Base-by-base conservation (phyloP, 2,329 filamentous ascomycete genomes). In the Penicillium rolfsii region DNA sequence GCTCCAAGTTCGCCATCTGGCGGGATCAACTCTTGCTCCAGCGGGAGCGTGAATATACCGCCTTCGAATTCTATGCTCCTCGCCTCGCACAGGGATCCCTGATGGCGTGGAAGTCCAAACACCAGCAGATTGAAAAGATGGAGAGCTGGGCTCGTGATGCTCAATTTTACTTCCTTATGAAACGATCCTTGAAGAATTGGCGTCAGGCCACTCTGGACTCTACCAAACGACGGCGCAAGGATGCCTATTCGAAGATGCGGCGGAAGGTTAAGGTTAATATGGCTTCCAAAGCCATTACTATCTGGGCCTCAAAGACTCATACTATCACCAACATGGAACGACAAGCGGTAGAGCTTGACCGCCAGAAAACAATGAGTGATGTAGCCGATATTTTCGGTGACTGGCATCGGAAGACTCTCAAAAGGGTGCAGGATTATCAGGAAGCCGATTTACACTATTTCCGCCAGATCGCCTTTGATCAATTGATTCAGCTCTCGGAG, bases 141-240 rank as follows among this genome's bases (percentile, higher is more conserved):
- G 78, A 83, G 46, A 76, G 75, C 26, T 84, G 83, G 83, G 82
- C 85, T 28, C 73, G 73, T n/a, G 81, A 84, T 70, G 85, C 84
- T 26, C 74, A 79, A 11, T 87, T 83, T 64, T 88, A 85, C 69
- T 83, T 85, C 40, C 68, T 83, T n/a, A 75, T 80, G 45, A 85
- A 77, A 7, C 77, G 74, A 45, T 74, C 78, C 2, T 65, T 87
- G 55, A 84, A 81, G 63, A 70, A 72, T 14, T 87, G 85, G 85
- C 79, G 77, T 24, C 74, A 77, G 41, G 80, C 81, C 22, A 82
- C 82, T 1, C 71, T 80, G 45, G 76, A 84, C 57, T 79, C 82
- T 16, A 77, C 83, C 35, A 82, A 84, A 60, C 77, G 78, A 63
- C 81, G 84, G 24, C 80, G 84, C 33, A 80, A 85, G 53, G 81